Conservation (phyloP, 1,284 basidiomycete genomes). For the Ceratorhiza oryzae-sativae region DNA sequence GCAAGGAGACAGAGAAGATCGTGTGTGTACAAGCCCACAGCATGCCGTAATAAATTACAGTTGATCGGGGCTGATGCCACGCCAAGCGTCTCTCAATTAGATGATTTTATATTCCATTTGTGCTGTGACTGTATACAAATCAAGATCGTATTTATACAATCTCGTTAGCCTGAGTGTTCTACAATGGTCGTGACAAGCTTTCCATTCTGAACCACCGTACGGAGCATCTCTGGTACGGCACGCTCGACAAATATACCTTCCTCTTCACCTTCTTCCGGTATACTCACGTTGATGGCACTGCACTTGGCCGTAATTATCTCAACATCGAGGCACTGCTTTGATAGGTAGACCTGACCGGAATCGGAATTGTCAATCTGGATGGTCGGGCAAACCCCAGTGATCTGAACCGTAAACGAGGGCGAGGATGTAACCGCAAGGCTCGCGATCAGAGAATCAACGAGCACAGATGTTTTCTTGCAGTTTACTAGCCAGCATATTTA, state of each 20-base stretch:
- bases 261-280: constrained; percentile 88
- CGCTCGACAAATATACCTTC: constrained; percentile 92
- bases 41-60: constrained; percentile 22
- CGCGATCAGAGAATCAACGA: constrained; percentile 92
- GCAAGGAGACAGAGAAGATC: neutral
- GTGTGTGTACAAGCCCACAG: constrained; percentile 1
- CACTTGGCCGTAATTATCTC: constrained; percentile 98
- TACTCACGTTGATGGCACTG: constrained; percentile 89
- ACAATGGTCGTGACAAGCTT: constrained; percentile 87
- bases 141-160: neutral
- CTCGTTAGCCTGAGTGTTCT: constrained; percentile 77
- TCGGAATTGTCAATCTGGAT: constrained; percentile 95
- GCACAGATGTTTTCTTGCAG: constrained; percentile 87
- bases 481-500: constrained; percentile 64
- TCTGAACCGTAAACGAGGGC: constrained; percentile 91
- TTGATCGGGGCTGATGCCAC: neutral
- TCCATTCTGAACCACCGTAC: constrained; percentile 81
- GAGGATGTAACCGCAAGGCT: constrained; percentile 88
- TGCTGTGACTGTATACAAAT: neutral
- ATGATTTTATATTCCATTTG: neutral
- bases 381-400: constrained; percentile 89
- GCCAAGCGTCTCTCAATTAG: constrained; percentile 9
- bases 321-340: constrained; percentile 75
- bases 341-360: constrained; percentile 94
- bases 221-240: constrained; percentile 95